Conservation (phyloP, 108 stramenopile genomes). For the Skeletonema potamos region DNA sequence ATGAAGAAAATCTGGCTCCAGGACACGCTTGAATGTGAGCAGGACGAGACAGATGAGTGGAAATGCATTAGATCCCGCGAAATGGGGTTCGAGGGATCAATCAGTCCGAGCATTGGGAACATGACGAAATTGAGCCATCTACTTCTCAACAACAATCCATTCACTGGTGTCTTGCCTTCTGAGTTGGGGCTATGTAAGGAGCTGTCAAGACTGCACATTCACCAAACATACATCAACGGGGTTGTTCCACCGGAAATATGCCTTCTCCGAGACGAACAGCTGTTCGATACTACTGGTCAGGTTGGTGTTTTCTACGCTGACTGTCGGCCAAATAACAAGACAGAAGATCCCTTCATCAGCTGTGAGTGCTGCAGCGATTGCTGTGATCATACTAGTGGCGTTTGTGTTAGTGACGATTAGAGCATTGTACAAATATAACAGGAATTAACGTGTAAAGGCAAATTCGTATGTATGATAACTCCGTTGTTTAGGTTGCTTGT, state of each 20-base stretch:
- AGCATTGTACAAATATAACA: neutral
- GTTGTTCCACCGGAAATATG: constrained; percentile 26
- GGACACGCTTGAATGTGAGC: constrained; percentile 19
- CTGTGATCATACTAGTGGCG: constrained; percentile 38
- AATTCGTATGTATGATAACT: neutral
- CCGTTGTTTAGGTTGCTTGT: too few relatives aligned
- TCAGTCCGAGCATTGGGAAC: constrained; percentile 45
- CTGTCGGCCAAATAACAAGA: constrained; percentile 41
- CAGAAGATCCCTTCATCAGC: constrained; percentile 25
- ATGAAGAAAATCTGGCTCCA: constrained; percentile 32
- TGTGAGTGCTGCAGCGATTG: constrained; percentile 38
- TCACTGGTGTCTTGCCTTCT: constrained; percentile 49
- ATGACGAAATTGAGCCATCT: constrained; percentile 23
- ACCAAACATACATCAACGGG: constrained; percentile 28
- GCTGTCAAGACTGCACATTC: constrained; percentile 22
- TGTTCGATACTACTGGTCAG: constrained; percentile 5
- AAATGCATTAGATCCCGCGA: constrained; percentile 13
- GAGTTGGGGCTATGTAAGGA: constrained; percentile 46
- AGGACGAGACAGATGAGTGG: constrained; percentile 4
- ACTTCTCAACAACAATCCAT: constrained; percentile 38
- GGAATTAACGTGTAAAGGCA: neutral
- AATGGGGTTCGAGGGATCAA: constrained; percentile 32
- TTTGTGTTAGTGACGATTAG: constrained; percentile 36
- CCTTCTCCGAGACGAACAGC: constrained; percentile 29
- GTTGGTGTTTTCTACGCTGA: constrained; percentile 37